Evolutionary conservation across 2,329 filamentous ascomycete genomes (phyloP).

Genomic region (Hansfordia pulvinata): DNA sequence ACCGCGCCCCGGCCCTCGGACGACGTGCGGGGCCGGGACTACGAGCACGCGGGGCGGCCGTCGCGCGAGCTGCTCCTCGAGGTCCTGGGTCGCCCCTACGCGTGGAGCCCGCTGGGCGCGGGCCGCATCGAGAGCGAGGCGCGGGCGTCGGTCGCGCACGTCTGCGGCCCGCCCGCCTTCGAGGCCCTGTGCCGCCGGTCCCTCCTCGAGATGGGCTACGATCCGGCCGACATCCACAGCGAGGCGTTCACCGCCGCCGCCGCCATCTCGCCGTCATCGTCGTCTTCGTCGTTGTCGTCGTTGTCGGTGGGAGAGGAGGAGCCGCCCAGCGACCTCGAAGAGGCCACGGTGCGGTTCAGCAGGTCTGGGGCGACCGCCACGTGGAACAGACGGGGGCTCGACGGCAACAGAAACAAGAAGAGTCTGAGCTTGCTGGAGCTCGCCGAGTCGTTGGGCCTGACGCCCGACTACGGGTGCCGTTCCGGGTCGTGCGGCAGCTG

Average conservation of each 20-base stretch:
- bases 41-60: constrained; percentile 8
- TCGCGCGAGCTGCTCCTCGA: constrained; percentile 3
- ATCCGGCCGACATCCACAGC: constrained; percentile 7
- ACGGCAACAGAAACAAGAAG: no score
- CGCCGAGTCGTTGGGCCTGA: constrained; percentile 10
- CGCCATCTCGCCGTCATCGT: no score
- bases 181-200: constrained; percentile 4
- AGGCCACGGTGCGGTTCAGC: constrained; percentile 7
- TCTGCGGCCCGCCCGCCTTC: constrained; percentile 9
- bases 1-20: constrained; percentile 5
- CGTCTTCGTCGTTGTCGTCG: no score
- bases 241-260: constrained; percentile 6
- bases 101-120: constrained; percentile 6
- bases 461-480: constrained; percentile 11
- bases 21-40: constrained; percentile 5
- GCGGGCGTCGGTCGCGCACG: constrained; percentile 5
- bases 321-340: constrained; percentile 6
- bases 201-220: constrained; percentile 4
- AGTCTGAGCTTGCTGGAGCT: constrained; percentile 11
- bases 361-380: constrained; percentile 7
- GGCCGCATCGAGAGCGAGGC: constrained; percentile 5
- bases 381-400: constrained; percentile 7
- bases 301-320: no score
- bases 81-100: constrained; percentile 6
- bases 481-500: constrained; percentile 11